phyloP scores from a whole-genome alignment of 352 stramenopile species.

The Pythium insidiosum region DNA sequence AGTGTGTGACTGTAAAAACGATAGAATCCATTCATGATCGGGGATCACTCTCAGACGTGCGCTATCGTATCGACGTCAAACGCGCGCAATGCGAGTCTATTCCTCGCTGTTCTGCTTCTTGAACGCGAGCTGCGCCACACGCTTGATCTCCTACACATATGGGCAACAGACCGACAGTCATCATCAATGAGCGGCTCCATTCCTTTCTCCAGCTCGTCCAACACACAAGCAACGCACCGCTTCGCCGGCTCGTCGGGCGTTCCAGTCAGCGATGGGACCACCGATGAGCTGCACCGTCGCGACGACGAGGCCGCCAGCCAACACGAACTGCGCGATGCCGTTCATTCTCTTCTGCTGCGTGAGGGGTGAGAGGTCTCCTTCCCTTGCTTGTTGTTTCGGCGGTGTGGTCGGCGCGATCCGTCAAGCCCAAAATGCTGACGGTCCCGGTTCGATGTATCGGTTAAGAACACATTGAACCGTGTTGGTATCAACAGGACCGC shows the following conservation, averaged over 20 bases:
- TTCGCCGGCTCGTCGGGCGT: constrained; percentile 55
- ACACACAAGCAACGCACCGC: no score
- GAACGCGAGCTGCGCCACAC: constrained; percentile 29
- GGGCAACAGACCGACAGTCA: neutral
- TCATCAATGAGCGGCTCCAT: neutral
- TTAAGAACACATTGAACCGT: no score
- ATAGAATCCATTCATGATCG: no score
- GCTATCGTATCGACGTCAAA: neutral
- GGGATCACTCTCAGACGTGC: no score
- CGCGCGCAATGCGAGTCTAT: constrained; percentile 19
- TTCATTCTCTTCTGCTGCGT: constrained; percentile 32
- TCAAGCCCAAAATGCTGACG: neutral
- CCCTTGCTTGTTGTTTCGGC: constrained; percentile 2
- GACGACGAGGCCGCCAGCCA: constrained; percentile 58
- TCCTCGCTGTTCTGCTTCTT: constrained; percentile 45
- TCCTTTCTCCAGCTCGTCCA: no score
- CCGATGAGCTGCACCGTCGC: constrained; percentile 59
- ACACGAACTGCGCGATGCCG: constrained; percentile 62
- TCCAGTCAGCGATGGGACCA: constrained; percentile 64
- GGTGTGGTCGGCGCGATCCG: neutral
- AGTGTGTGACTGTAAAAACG: no score
- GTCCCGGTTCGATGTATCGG: no score
- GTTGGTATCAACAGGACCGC: no score
- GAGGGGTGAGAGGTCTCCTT: neutral
- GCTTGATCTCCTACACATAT: constrained; percentile 49